A percentile compares a stretch with the other conserved stretches of the same genome.
These are phyloP conservation scores for Linum trigynum DNA, from an alignment of 345 rosid genomes.

Conservation along the genomic window DNA sequence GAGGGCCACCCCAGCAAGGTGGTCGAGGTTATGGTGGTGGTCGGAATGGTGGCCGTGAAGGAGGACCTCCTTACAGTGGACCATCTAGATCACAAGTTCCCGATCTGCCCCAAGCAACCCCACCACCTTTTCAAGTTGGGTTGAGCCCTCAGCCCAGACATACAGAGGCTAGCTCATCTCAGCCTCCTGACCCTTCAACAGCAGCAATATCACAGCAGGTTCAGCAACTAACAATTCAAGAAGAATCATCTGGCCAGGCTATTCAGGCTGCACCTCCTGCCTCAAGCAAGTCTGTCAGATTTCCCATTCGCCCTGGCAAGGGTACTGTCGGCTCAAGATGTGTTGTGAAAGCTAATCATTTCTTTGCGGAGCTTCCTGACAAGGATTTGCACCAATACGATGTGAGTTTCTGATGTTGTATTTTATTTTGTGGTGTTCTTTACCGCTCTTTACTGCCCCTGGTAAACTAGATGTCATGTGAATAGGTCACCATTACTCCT, in stretches of 20 bases:
- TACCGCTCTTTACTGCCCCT: not conserved
- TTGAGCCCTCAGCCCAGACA: conserved; percentile 43
- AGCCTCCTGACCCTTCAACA: conserved; percentile 32
- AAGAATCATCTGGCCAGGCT: conserved; percentile 40
- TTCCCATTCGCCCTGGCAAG: conserved; percentile 79
- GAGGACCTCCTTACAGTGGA: conserved; percentile 44
- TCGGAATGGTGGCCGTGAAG: conserved; percentile 19
- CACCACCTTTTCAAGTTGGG: conserved; percentile 44
- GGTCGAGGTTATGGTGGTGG: conserved; percentile 52
- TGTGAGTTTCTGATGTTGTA: conserved; percentile 32
- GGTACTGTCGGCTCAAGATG: conserved; percentile 55
- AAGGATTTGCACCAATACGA: conserved; percentile 96
- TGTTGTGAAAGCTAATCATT: conserved; percentile 93
- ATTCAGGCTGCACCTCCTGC: conserved; percentile 49
- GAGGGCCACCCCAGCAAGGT: conserved; percentile 58
- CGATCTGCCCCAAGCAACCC: conserved; percentile 99
- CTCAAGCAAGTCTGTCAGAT: conserved; percentile 64
- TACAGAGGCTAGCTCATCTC: conserved; percentile 46
- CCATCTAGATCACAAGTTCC: conserved; percentile 56
- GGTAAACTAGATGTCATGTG: not conserved
- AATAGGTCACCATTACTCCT: conserved; percentile 71
- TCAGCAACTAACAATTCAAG: conserved; percentile 49
- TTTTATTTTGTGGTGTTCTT: not conserved
- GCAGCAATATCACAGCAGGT: conserved; percentile 26
- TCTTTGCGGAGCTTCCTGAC: conserved; percentile 80